Base-by-base conservation (phyloP, 352 stramenopile genomes). In the Pythium biforme region DNA sequence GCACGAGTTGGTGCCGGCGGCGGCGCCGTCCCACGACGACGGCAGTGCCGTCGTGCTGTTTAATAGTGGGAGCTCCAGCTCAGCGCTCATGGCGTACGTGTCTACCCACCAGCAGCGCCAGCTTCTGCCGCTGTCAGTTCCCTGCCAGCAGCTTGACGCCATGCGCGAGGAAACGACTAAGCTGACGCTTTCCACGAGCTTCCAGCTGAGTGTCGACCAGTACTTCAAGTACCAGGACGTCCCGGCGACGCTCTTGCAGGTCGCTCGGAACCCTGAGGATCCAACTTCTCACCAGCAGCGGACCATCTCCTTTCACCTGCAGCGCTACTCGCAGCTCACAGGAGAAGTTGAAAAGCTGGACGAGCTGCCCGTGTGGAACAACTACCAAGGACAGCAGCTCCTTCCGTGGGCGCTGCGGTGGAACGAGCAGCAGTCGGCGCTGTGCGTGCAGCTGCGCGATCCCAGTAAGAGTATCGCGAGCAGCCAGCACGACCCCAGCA, bases 221-320 rank as follows among this genome's bases (percentile, higher is more conserved):
- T 94, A 90, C 49, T 76, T 81, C 56, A 75, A 75, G 55, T 90
- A 89, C 51, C 73, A 78, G 22, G 69, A 72, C 45, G 59, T 89
- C 14, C 69, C 83, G 15, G 58, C 69, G 2, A 68, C 70, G 5
- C 40, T 90, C 26, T 22, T 87, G 8, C 77, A 87, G 43, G 51
- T 92, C n/a, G 54, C 72, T 0, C 51, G 52, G 8, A 74, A n/a
- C n/a, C n/a, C n/a, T n/a, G n/a, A n/a, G n/a, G n/a, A n/a, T n/a
- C n/a, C n/a, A n/a, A n/a, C n/a, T n/a, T n/a, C n/a, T n/a, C n/a
- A n/a, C n/a, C n/a, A n/a, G n/a, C n/a, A n/a, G n/a, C n/a, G n/a
- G n/a, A n/a, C n/a, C 10, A 26, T 62, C 3, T 47, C 68, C 3
- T 75, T 88, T 7, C 65, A 83, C 56, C 55, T 92, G 4, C 81